These are phyloP conservation scores for Saturnispora besseyi DNA, from an alignment of 805 yeast species.

Conservation along the genomic window DNA sequence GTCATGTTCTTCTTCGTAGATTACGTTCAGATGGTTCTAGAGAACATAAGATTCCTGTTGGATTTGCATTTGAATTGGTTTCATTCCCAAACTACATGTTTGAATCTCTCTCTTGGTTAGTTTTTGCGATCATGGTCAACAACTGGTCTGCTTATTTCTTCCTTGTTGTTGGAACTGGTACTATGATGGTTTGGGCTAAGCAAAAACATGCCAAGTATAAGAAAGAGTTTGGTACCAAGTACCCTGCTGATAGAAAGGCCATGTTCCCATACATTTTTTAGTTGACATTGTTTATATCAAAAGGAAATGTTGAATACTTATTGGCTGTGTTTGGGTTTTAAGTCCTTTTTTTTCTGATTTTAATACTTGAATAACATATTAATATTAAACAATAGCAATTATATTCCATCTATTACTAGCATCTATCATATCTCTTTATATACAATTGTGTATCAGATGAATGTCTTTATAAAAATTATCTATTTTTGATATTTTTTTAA, in stretches of 20 bases:
- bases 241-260: conserved; percentile 72
- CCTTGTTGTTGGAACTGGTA: conserved; percentile 57
- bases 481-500: too few species aligned
- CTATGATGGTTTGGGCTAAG: conserved; percentile 89
- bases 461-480: too few species aligned
- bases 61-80: conserved; percentile 72
- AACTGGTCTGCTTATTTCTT: conserved; percentile 74
- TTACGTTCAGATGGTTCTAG: conserved; percentile 49
- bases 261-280: conserved; percentile 67
- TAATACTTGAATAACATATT: too few species aligned
- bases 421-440: too few species aligned
- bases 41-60: conserved; percentile 65
- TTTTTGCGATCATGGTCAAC: conserved; percentile 60
- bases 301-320: not conserved
- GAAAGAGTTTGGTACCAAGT: conserved; percentile 64
- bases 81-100: conserved; percentile 94
- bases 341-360: too few species aligned
- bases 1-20: conserved; percentile 58
- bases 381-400: too few species aligned
- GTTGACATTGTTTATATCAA: not conserved
- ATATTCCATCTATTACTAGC: too few species aligned
- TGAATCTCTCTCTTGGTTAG: conserved; percentile 70
- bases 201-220: conserved; percentile 68
- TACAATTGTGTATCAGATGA: too few species aligned
- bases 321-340: not conserved